A percentile compares a stretch with the other conserved stretches of the same genome.
These are phyloP conservation scores for Penicillium occitanis DNA, from an alignment of 2,329 filamentous ascomycete species.

Conservation along the genomic window DNA sequence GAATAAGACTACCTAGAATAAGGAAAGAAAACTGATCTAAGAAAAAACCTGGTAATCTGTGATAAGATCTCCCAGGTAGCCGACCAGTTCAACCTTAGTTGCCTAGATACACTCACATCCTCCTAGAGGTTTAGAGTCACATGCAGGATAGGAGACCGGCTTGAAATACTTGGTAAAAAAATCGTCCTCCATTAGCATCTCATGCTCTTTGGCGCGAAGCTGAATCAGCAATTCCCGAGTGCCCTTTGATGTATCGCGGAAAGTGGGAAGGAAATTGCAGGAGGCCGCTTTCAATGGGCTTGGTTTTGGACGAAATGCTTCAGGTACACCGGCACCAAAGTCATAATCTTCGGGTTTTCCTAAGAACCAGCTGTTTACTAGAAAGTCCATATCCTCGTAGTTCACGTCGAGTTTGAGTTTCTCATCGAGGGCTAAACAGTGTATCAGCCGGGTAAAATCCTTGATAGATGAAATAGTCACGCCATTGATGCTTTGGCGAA, in stretches of 20 bases:
- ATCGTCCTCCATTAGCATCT: conserved; percentile 23
- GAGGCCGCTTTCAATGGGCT: conserved; percentile 20
- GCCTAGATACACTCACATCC: not conserved
- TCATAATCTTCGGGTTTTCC: conserved; percentile 26
- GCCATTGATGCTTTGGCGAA: not conserved
- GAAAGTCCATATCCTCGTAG: conserved; percentile 26
- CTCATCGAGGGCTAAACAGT: not conserved
- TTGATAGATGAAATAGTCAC: not conserved
- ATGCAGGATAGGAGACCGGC: not conserved
- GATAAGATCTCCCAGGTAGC: not conserved
- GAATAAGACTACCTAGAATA: not conserved
- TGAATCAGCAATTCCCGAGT: conserved; percentile 27
- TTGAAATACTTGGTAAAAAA: conserved; percentile 26
- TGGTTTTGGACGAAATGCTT: conserved; percentile 25
- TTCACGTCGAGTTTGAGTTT: conserved; percentile 13
- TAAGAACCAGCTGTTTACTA: conserved; percentile 29
- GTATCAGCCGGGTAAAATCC: not conserved
- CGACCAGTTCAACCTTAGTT: not conserved
- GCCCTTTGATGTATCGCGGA: conserved; percentile 5
- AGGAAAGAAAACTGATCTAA: not conserved
- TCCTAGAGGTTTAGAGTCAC: not conserved
- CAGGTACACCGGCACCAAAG: conserved; percentile 24
- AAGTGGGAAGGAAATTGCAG: not conserved
- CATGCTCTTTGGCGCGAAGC: conserved; percentile 22
- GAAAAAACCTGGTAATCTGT: not conserved